Evolutionary conservation across 768 basidiomycete genomes (phyloP).

Genomic region (Phaeolepiota aurea): DNA sequence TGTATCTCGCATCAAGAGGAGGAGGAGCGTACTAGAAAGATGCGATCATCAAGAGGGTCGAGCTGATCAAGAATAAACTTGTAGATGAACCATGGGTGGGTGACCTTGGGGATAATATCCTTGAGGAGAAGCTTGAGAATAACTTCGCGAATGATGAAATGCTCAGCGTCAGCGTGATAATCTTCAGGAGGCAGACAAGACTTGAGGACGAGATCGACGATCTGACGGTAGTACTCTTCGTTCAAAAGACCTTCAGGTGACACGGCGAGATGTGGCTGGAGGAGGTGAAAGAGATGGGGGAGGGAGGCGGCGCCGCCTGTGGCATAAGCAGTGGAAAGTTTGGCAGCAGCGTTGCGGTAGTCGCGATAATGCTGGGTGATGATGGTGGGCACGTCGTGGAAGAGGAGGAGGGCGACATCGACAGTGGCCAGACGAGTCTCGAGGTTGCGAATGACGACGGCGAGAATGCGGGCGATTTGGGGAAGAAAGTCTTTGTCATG

Average conservation of each 20-base stretch:
- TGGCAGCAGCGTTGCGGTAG: slow-evolving; percentile 60
- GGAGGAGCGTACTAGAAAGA: slow-evolving; percentile 18
- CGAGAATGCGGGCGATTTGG: slow-evolving; percentile 50
- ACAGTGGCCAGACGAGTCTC: slow-evolving; percentile 45
- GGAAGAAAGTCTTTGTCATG: slow-evolving; percentile 68
- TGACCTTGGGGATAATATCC: slow-evolving; percentile 58
- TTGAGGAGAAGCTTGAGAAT: slow-evolving; percentile 69
- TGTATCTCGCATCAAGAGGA: slow-evolving; percentile 15
- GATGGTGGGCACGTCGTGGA: slow-evolving; percentile 54
- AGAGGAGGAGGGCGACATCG: slow-evolving; percentile 55
- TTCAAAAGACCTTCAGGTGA: slow-evolving; percentile 57
- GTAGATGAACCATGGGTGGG: slow-evolving; percentile 90
- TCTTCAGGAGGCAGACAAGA: slow-evolving; percentile 71
- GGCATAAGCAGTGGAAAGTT: slow-evolving; percentile 64
- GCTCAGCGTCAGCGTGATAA: slow-evolving; percentile 69
- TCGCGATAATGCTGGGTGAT: slow-evolving; percentile 73
- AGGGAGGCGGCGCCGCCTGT: slow-evolving; percentile 54
- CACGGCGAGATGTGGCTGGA: slow-evolving; percentile 82
- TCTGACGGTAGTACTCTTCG: slow-evolving; percentile 71
- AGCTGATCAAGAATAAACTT: slow-evolving; percentile 58
- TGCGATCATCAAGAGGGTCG: slow-evolving; percentile 29
- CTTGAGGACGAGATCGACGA: slow-evolving; percentile 69
- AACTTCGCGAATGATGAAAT: slow-evolving; percentile 80
- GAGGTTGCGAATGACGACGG: slow-evolving; percentile 48
- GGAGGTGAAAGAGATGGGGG: slow-evolving; percentile 65